Evolutionary conservation across 805 yeast genomes (phyloP).

Genomic region (Isabelozyma pseudorhagii): DNA sequence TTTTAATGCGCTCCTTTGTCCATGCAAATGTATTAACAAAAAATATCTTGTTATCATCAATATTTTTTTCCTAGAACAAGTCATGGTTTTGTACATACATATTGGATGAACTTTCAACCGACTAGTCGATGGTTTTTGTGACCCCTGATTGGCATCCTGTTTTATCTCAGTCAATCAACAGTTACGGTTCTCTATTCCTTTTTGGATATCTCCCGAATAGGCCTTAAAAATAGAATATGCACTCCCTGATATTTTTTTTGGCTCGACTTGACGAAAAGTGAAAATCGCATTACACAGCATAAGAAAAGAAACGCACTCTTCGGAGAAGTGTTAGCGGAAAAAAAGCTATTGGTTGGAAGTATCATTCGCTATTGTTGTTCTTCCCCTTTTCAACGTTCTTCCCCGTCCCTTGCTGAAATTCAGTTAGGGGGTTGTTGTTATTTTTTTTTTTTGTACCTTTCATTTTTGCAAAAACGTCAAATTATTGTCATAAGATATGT

Average conservation of each 20-base stretch:
- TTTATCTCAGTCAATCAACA: too few species aligned
- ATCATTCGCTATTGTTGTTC: not conserved
- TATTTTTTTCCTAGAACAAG: too few species aligned
- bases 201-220: too few species aligned
- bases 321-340: too few species aligned
- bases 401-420: not conserved
- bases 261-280: not conserved
- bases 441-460: not conserved
- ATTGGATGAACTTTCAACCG: not conserved
- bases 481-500: too few species aligned
- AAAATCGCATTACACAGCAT: not conserved
- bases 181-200: too few species aligned
- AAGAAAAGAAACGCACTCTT: too few species aligned
- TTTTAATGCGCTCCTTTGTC: not conserved
- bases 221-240: not conserved
- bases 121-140: too few species aligned
- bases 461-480: not conserved
- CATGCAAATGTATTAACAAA: not conserved
- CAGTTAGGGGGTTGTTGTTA: not conserved
- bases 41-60: not conserved
- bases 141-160: too few species aligned
- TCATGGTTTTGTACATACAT: not conserved
- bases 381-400: not conserved
- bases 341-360: too few species aligned
- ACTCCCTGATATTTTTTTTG: not conserved